phyloP scores from a whole-genome alignment of 345 rosid genomes.

The Eucalyptus leucophloia region DNA sequence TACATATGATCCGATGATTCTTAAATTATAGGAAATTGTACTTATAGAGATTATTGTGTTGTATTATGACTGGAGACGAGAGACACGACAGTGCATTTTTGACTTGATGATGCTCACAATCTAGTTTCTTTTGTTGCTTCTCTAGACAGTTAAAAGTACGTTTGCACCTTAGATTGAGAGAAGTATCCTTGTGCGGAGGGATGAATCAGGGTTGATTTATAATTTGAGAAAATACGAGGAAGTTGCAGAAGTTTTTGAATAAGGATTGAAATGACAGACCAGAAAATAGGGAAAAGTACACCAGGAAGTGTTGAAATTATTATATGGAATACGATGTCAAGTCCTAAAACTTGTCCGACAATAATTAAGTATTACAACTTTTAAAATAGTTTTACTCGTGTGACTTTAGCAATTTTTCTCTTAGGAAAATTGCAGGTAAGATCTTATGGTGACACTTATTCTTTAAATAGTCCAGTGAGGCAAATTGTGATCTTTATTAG shows the following conservation, averaged over 20 bases:
- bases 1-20: neutral
- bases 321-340: neutral
- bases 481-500: neutral
- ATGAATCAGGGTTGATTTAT: neutral
- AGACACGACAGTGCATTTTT: neutral
- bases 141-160: neutral
- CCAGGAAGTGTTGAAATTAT: neutral
- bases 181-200: neutral
- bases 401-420: neutral
- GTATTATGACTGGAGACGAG: neutral
- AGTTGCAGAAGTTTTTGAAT: neutral
- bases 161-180: neutral
- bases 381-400: neutral
- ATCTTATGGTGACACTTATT: neutral
- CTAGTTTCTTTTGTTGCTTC: neutral
- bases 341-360: neutral
- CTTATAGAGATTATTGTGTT: neutral
- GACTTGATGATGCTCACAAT: neutral
- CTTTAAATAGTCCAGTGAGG: neutral
- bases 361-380: neutral
- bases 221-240: neutral
- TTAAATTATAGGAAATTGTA: neutral
- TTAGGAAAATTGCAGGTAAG: neutral
- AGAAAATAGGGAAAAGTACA: neutral
- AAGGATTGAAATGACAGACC: neutral